Percentiles rank a stretch among this genome's conserved stretches.
Evolutionary conservation across 2,329 filamentous ascomycete species (phyloP).

Genomic region (Neonectria neomacrospora): DNA sequence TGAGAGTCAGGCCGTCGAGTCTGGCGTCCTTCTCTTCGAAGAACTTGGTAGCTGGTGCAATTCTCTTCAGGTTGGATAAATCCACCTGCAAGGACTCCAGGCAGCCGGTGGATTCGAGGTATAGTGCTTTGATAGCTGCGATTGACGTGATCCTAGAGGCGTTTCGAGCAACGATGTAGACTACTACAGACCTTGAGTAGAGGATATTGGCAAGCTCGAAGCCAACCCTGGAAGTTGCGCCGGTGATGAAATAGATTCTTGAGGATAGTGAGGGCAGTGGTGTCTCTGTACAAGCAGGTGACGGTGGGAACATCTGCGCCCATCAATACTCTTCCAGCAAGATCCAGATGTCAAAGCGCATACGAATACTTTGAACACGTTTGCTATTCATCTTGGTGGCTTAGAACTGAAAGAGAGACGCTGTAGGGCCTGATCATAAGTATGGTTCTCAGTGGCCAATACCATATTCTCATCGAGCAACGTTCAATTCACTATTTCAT

Average conservation of each 20-base stretch:
- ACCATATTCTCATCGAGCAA: background rate
- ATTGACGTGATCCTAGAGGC: slow-evolving; percentile 25
- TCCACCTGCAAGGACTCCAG: slow-evolving; percentile 31
- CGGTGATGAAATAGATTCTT: slow-evolving; percentile 35
- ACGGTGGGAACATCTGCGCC: slow-evolving; percentile 34
- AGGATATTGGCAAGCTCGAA: slow-evolving; percentile 35
- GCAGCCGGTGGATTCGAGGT: slow-evolving; percentile 26
- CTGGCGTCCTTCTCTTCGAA: slow-evolving; percentile 23
- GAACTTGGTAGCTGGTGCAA: slow-evolving; percentile 11
- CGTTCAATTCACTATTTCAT: background rate
- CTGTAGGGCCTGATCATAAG: background rate
- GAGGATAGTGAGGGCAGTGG: slow-evolving; percentile 28
- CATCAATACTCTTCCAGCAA: too few relatives aligned
- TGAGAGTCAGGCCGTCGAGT: slow-evolving; percentile 33
- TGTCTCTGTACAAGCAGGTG: slow-evolving; percentile 31
- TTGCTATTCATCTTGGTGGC: background rate
- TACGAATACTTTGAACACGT: background rate
- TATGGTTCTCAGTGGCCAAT: background rate
- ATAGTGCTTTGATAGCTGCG: slow-evolving; percentile 15
- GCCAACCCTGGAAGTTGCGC: slow-evolving; percentile 35
- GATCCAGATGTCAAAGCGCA: background rate
- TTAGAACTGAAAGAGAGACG: too few relatives aligned
- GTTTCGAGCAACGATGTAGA: slow-evolving; percentile 33
- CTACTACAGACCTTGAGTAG: slow-evolving; percentile 28
- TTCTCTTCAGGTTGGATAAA: slow-evolving; percentile 29